These are phyloP conservation scores for Dioszegia hungarica DNA, from an alignment of 768 basidiomycete genomes.

Conservation along the genomic window DNA sequence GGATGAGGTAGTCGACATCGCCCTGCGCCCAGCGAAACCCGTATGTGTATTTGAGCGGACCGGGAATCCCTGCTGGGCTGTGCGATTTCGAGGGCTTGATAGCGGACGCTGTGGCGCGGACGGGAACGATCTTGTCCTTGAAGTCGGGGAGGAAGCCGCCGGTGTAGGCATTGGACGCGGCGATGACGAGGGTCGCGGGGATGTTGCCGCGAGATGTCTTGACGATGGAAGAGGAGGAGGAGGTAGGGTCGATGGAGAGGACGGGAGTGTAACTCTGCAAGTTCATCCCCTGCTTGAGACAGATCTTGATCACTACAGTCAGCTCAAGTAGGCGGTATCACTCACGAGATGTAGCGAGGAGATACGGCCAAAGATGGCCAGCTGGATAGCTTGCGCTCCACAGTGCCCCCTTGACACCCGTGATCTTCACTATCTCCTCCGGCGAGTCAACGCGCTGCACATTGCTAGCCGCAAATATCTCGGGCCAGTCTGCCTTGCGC, in stretches of 20 bases:
- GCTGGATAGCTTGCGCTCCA: conserved; percentile 27
- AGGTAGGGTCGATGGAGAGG: not conserved
- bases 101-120: conserved; percentile 31
- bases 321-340: not conserved
- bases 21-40: conserved; percentile 24
- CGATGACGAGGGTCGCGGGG: conserved; percentile 61
- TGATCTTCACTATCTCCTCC: conserved; percentile 12
- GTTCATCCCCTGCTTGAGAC: conserved; percentile 19
- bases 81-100: conserved; percentile 23
- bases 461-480: conserved; percentile 4
- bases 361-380: conserved; percentile 32
- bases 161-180: conserved; percentile 81
- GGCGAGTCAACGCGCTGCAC: conserved; percentile 11
- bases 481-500: conserved; percentile 9
- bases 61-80: conserved; percentile 10
- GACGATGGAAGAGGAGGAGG: conserved; percentile 39
- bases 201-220: conserved; percentile 64
- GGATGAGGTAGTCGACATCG: conserved; percentile 35
- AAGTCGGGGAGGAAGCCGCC: conserved; percentile 69
- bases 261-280: conserved; percentile 28
- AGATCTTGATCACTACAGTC: conserved; percentile 13
- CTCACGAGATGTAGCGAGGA: conserved; percentile 25
- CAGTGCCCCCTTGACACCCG: conserved; percentile 17
- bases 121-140: conserved; percentile 24
- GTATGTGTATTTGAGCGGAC: conserved; percentile 26